These are phyloP conservation scores for Macrotyloma uniflorum DNA, from an alignment of 306 rosid species.

Conservation along the genomic window DNA sequence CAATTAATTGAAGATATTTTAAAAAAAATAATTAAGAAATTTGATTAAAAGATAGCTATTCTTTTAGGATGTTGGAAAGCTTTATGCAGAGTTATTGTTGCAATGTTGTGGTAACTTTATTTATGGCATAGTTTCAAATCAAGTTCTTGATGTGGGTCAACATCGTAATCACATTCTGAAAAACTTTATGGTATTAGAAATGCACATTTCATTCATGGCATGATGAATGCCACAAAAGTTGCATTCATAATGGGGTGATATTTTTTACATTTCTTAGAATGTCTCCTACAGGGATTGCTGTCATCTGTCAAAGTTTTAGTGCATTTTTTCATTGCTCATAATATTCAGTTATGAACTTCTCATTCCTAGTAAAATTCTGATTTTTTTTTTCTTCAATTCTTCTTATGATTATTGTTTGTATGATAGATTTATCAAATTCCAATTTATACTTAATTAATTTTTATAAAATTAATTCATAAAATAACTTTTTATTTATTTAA, in stretches of 20 bases:
- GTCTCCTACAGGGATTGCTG: neutral
- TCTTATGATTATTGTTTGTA: too few species aligned
- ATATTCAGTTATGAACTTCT: neutral
- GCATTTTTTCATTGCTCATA: neutral
- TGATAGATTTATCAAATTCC: too few species aligned
- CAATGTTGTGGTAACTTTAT: neutral
- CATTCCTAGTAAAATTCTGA: neutral
- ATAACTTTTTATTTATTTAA: too few species aligned
- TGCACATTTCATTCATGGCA: neutral
- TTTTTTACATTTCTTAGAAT: neutral
- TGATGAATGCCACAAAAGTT: neutral
- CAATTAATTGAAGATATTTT: too few species aligned
- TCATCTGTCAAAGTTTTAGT: neutral
- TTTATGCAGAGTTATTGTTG: neutral
- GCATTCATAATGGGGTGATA: too few species aligned
- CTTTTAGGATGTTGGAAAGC: too few species aligned
- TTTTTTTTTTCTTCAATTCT: neutral
- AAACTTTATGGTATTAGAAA: neutral
- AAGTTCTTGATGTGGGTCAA: neutral
- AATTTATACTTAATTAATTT: too few species aligned
- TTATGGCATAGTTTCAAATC: neutral
- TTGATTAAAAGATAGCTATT: too few species aligned
- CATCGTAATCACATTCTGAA: neutral
- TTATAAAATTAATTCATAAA: too few species aligned
- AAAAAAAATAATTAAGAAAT: too few species aligned